Percentiles rank a stretch among this genome's conserved stretches.
Conservation (phyloP, 768 basidiomycete genomes). For the Termitomyces sp. region DNA sequence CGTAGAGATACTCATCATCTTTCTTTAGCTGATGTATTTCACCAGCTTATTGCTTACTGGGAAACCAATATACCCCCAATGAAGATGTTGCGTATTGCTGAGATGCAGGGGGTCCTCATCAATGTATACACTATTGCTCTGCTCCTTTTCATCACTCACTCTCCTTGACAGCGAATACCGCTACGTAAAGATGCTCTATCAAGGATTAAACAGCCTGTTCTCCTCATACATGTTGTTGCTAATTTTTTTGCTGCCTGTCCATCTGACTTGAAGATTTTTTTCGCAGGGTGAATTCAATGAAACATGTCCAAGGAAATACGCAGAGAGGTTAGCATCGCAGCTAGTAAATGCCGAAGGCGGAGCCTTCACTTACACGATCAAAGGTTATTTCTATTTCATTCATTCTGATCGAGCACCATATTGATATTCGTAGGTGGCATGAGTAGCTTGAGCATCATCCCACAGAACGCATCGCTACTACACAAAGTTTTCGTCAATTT, state of each 20-base stretch:
- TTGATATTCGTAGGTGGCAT: conserved; percentile 37
- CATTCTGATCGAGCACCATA: background rate
- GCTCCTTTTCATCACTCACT: background rate
- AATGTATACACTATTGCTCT: conserved; percentile 40
- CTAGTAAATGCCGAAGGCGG: conserved; percentile 44
- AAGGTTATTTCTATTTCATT: conserved; percentile 33
- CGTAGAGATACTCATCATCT: conserved; percentile 13
- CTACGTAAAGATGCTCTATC: conserved; percentile 41
- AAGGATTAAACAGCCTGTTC: conserved; percentile 54
- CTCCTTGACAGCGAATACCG: conserved; percentile 42
- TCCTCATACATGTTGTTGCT: conserved; percentile 67
- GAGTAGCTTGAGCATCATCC: conserved; percentile 49
- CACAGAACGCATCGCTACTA: conserved; percentile 51
- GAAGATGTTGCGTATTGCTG: conserved; percentile 43
- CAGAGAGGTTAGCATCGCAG: conserved; percentile 45
- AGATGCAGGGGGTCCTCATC: conserved; percentile 49
- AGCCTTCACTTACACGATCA: conserved; percentile 51
- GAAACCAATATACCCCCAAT: conserved; percentile 48
- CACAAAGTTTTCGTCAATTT: conserved; percentile 64
- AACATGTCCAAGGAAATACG: conserved; percentile 47
- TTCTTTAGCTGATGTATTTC: background rate
- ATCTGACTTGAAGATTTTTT: background rate
- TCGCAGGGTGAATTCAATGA: conserved; percentile 56
- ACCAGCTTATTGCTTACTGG: conserved; percentile 67
- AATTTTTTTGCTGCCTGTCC: background rate